Percentiles rank a stretch among this genome's conserved stretches.
phyloP scores from a whole-genome alignment of 371 early-diverging fungal species.

The Rhizopus stolonifer region DNA sequence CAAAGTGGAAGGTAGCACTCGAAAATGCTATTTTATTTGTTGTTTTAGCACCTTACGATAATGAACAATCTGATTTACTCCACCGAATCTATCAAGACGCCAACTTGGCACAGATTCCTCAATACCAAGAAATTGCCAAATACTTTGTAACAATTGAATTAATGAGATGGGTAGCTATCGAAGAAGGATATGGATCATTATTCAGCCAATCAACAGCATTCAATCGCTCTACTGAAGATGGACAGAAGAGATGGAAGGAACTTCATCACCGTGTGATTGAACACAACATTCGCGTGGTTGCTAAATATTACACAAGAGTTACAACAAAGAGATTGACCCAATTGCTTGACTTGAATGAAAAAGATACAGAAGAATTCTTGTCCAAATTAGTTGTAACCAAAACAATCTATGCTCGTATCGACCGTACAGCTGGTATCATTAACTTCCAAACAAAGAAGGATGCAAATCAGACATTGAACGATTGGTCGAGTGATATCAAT shows the following conservation, averaged over 20 bases:
- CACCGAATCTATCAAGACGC: conserved; percentile 81
- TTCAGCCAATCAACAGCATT: conserved; percentile 76
- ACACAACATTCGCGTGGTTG: conserved; percentile 96
- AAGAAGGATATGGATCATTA: conserved; percentile 77
- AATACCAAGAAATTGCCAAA: conserved; percentile 74
- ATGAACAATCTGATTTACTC: conserved; percentile 93
- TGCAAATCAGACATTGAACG: conserved; percentile 85
- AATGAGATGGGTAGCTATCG: conserved; percentile 92
- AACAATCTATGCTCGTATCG: conserved; percentile 94
- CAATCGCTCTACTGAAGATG: conserved; percentile 68
- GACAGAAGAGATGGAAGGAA: conserved; percentile 77
- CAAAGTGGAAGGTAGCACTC: conserved; percentile 78
- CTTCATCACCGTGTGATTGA: conserved; percentile 94
- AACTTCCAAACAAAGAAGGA: conserved; percentile 83
- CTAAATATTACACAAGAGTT: conserved; percentile 92
- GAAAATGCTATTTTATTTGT: conserved; percentile 82
- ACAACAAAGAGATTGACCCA: conserved; percentile 64
- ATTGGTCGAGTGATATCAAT: conserved; percentile 91
- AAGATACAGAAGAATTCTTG: no score
- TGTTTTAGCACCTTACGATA: conserved; percentile 89
- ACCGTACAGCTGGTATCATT: conserved; percentile 89
- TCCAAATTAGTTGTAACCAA: conserved; percentile 89
- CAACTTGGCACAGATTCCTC: conserved; percentile 70
- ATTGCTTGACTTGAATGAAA: conserved; percentile 45
- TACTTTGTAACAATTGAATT: conserved; percentile 90